A percentile compares a stretch with the other conserved stretches of the same genome.
Evolutionary conservation across 768 basidiomycete genomes (phyloP).

Genomic region (Rhizopogon vesiculosus): DNA sequence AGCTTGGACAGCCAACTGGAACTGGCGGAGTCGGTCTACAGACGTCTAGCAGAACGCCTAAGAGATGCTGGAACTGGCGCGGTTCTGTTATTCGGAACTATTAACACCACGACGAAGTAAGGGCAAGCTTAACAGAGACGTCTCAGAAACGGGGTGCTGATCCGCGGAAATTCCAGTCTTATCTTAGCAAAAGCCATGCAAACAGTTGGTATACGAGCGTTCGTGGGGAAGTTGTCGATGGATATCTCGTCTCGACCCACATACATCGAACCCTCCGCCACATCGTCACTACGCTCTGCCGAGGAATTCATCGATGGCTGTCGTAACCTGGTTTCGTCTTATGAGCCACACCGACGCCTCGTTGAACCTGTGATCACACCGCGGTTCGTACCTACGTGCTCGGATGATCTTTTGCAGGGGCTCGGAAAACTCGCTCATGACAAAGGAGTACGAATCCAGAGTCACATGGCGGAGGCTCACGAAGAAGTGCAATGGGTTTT

Average conservation of each 20-base stretch:
- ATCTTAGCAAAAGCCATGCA: conserved; percentile 78
- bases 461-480: conserved; percentile 77
- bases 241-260: conserved; percentile 68
- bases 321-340: conserved; percentile 29
- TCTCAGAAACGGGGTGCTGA: not conserved
- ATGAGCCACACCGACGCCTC: conserved; percentile 44
- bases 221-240: conserved; percentile 92
- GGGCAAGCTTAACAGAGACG: conserved; percentile 13
- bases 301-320: conserved; percentile 54
- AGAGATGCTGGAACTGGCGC: conserved; percentile 73
- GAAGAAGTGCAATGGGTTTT: conserved; percentile 75
- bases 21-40: conserved; percentile 67
- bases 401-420: conserved; percentile 59
- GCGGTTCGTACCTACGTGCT: conserved; percentile 87
- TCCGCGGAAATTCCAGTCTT: conserved; percentile 39
- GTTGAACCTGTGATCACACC: conserved; percentile 85
- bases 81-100: conserved; percentile 79
- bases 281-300: conserved; percentile 46
- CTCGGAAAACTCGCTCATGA: conserved; percentile 51
- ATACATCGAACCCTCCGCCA: conserved; percentile 61
- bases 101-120: conserved; percentile 79
- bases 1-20: conserved; percentile 55
- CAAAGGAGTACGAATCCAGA: conserved; percentile 58
- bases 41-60: conserved; percentile 59
- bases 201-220: conserved; percentile 65